Evolutionary conservation across 306 rosid species (phyloP), one percentile per base, ranked within the genome.

Genomic region (Dryas octopetala): DNA sequence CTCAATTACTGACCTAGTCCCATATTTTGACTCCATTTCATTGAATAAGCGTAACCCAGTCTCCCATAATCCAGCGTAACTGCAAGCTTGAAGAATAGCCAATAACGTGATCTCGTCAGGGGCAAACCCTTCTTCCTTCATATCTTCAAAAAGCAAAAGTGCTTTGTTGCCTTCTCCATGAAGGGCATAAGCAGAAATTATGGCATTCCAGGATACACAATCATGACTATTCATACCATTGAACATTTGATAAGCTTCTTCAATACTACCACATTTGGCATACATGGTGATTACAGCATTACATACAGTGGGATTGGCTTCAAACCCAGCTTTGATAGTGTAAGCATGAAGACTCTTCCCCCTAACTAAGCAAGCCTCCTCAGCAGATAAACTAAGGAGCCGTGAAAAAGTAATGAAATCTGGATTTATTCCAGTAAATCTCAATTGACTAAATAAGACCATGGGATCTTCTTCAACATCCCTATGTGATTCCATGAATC

Each of bases 71-170:
- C 90, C 80, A 19, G 84, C 75, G 67, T 83, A 83, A 76, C 78
- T 78, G 82, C 86, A 86, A 64, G 87, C 87, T 81, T 86, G 90
- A 81, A 86, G 87, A 50, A 83, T 71, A 54, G 87, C 74, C 84
- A 86, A 79, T 9, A 79, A 17, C 8, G 90, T 81, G 65, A 83
- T 68, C 76, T 71, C 84, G 78, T 83, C 87, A 43, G 91, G 86
- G 68, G 64, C 17, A 78, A 80, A 85, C 51, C 89, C 87, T 64
- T 78, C 66, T 70, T 76, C 71, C 81, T 69, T 80, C 91, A 80
- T 85, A 12, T 76, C 74, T 61, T 80, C 83, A 66, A 87, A 85
- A 32, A 85, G 83, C 9, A 38, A 75, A 78, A 85, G 79, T 43
- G 68, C 81, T 60, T 71, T 83, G 76, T 58, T 74, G 64, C 83